phyloP scores from a whole-genome alignment of 2,329 filamentous ascomycete genomes.

The Dothidotthia symphoricarpi region DNA sequence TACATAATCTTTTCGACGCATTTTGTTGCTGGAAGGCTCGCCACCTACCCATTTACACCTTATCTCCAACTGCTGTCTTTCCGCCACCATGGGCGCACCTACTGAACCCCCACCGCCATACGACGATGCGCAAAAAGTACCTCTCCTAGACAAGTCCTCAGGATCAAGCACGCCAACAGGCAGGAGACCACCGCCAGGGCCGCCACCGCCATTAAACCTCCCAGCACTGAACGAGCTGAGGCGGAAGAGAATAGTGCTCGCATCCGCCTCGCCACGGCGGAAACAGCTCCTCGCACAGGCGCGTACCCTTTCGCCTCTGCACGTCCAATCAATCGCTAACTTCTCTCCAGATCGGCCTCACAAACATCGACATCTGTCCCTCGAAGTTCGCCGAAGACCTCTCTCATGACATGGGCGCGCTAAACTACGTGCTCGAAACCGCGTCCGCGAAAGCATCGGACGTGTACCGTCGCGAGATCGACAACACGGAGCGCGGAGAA shows the following conservation, averaged over 20 bases:
- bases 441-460: slow-evolving; percentile 78
- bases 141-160: slow-evolving; percentile 17
- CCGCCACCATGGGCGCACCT: slow-evolving; percentile 20
- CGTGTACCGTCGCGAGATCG: slow-evolving; percentile 63
- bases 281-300: slow-evolving; percentile 76
- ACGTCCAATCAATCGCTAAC: slow-evolving; percentile 4
- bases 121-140: slow-evolving; percentile 35
- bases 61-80: no score
- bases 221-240: slow-evolving; percentile 76
- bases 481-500: slow-evolving; percentile 60
- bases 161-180: slow-evolving; percentile 14
- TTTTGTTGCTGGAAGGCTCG: no score
- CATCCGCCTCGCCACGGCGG: slow-evolving; percentile 82
- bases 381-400: slow-evolving; percentile 84
- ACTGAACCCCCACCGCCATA: slow-evolving; percentile 47
- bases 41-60: no score
- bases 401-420: slow-evolving; percentile 80
- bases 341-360: slow-evolving; percentile 67
- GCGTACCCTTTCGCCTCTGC: slow-evolving; percentile 10
- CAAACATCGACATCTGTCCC: slow-evolving; percentile 78
- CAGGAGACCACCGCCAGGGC: slow-evolving; percentile 27
- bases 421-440: slow-evolving; percentile 88
- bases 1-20: no score
- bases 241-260: slow-evolving; percentile 79
- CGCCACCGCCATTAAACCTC: slow-evolving; percentile 69